A percentile compares a stretch with the other conserved stretches of the same genome.
Conservation (phyloP, 2,329 filamentous ascomycete species). For the Penicillium sp. region DNA sequence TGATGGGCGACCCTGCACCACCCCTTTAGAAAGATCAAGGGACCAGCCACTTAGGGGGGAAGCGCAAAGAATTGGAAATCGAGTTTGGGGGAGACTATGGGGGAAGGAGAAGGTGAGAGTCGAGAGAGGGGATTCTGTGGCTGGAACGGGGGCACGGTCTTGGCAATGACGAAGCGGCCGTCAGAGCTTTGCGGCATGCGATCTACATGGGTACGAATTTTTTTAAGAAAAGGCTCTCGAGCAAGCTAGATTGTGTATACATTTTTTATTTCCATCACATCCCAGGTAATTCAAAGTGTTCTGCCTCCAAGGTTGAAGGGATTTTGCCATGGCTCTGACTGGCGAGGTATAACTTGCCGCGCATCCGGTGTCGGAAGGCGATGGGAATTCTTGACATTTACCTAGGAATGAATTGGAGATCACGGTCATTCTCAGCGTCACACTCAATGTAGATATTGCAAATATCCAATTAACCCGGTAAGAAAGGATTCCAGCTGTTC, state of each 20-base stretch:
- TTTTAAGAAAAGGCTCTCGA: not conserved
- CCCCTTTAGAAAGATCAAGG: slow-evolving; percentile 7
- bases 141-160: slow-evolving; percentile 26
- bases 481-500: not conserved
- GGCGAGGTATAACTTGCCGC: not conserved
- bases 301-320: not conserved
- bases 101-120: slow-evolving; percentile 11
- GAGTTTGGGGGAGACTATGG: not conserved
- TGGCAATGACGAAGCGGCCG: slow-evolving; percentile 28
- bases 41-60: slow-evolving; percentile 5
- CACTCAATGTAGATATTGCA: not conserved
- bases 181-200: not conserved
- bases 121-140: slow-evolving; percentile 22
- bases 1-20: slow-evolving; percentile 5
- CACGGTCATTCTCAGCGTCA: not conserved
- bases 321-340: not conserved
- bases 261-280: not conserved
- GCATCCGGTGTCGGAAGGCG: not conserved
- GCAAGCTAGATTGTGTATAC: not conserved
- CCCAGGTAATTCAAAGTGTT: not conserved
- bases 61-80: not conserved
- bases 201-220: not conserved
- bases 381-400: not conserved
- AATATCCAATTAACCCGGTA: not conserved
- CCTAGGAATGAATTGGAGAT: not conserved